These are phyloP conservation scores for Antrodiella citrinella DNA, from an alignment of 768 basidiomycete species.

Conservation along the genomic window DNA sequence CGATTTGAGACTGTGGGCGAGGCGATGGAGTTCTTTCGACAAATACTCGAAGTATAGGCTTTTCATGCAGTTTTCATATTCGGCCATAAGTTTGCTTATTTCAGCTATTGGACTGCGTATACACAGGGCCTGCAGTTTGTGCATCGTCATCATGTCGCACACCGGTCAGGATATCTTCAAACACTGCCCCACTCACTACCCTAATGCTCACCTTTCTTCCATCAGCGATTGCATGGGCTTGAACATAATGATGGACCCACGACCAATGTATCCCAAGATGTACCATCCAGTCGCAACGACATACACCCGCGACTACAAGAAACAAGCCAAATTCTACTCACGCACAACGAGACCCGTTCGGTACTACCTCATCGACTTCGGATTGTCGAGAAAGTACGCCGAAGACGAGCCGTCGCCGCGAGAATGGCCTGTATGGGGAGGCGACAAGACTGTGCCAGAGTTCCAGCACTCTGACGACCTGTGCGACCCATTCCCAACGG, in stretches of 20 bases:
- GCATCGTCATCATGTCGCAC: slow-evolving; percentile 14
- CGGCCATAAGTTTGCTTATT: slow-evolving; percentile 8
- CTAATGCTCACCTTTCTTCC: not conserved
- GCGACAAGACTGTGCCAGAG: slow-evolving; percentile 32
- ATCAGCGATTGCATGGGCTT: slow-evolving; percentile 10
- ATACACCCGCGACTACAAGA: not conserved
- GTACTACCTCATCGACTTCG: slow-evolving; percentile 32
- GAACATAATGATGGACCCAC: slow-evolving; percentile 22
- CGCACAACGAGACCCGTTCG: slow-evolving; percentile 23
- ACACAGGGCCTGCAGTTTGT: slow-evolving; percentile 15
- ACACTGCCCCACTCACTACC: no score
- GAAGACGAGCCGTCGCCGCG: slow-evolving; percentile 19
- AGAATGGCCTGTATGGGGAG: slow-evolving; percentile 27
- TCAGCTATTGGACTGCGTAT: not conserved
- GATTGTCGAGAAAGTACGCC: slow-evolving; percentile 24
- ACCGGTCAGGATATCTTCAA: slow-evolving; percentile 8
- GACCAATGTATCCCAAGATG: slow-evolving; percentile 14
- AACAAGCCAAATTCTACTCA: slow-evolving; percentile 18
- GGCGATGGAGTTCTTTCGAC: slow-evolving; percentile 20
- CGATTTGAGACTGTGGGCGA: slow-evolving; percentile 24
- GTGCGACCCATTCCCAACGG: slow-evolving; percentile 26
- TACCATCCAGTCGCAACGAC: slow-evolving; percentile 20
- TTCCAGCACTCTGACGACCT: slow-evolving; percentile 11
- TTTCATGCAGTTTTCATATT: slow-evolving; percentile 5
- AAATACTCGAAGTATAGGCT: slow-evolving; percentile 22